Base-by-base conservation (phyloP, 1,284 basidiomycete genomes). In the Fistulina hepatica region DNA sequence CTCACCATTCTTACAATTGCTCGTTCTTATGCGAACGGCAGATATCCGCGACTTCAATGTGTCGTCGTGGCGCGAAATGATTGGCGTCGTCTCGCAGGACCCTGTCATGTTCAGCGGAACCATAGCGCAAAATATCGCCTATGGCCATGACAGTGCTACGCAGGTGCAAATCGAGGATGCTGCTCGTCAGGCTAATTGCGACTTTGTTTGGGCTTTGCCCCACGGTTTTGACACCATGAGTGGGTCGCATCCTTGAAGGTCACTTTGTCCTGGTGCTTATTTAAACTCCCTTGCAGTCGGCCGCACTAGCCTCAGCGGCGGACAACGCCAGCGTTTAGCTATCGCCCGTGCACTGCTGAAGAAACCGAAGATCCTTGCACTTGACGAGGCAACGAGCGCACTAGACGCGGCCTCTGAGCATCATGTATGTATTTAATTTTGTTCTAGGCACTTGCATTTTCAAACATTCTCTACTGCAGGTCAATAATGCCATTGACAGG, bases 151-250 rank as follows among this genome's bases (percentile, higher is more conserved):
- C 9, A 19, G 28, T 31, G 28, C 27, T 30, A 13, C 27, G 24
- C 24, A 4, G 57, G 68, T 12, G 86, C 78, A 0, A 85, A 86
- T 98, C 24, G 86, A 93, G 56, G 66, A 77, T 16, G 94, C 92
- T 0, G 93, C 93, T 0, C 66, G 80, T 9, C 73, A 85, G 45
- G 93, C 94, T 3, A 95, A 97, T 52, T 97, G 94, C 58, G 90
- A 94, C 50, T 98, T 97, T 53, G 81, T 98, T 28, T 85, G 86
- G 75, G 77, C 80, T 3, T 76, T 98, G 66, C 91, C 93, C 9
- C 69, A 88, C 40, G 89, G 56, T 10, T 64, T 66, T 43, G 59
- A 63, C 41, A 63, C 64, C 2, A 53, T 63, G 44, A 63, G 62
- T 64, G 30, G 34, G 59, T 50, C 37, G 27, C 28, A 41, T 16